Evolutionary conservation across 2,329 filamentous ascomycete species (phyloP).

Genomic region (Aureobasidium pullulans): DNA sequence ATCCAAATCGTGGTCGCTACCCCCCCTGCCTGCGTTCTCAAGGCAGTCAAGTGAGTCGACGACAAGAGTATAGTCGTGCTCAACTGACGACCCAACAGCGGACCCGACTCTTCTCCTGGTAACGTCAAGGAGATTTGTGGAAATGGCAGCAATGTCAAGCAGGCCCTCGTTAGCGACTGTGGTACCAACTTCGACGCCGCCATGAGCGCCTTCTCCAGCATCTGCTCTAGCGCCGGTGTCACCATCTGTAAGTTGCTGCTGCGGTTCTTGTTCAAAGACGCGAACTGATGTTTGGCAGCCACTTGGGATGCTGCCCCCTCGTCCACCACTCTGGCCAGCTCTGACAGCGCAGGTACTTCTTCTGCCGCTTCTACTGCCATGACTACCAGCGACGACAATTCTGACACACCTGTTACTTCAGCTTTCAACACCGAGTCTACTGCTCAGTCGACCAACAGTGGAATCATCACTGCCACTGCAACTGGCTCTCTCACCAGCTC

Average conservation of each 20-base stretch:
- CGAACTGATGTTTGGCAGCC: neutral
- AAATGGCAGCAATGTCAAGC: conserved; percentile 22
- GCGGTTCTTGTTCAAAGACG: neutral
- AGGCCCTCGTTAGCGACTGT: conserved; percentile 25
- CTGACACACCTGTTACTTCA: conserved; percentile 9
- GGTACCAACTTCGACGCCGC: conserved; percentile 23
- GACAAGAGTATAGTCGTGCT: neutral
- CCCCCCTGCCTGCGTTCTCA: conserved; percentile 45
- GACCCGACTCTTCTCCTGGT: conserved; percentile 23
- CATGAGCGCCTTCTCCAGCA: conserved; percentile 24
- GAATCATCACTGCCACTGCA: neutral
- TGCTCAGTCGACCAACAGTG: neutral
- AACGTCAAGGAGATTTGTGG: conserved; percentile 28
- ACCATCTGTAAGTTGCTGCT: conserved; percentile 21
- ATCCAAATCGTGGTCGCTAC: conserved; percentile 34
- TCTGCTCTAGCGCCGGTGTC: conserved; percentile 27
- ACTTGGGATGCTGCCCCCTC: conserved; percentile 16
- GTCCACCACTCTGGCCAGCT: conserved; percentile 15
- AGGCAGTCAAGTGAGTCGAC: conserved; percentile 41
- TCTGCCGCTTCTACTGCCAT: neutral
- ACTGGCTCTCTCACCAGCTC: neutral
- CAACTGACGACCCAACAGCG: conserved; percentile 20
- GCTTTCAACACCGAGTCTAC: neutral
- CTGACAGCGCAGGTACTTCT: conserved; percentile 2
- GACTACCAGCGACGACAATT: conserved; percentile 1